These are phyloP conservation scores for Asterophora parasitica DNA, from an alignment of 768 basidiomycete species.

Conservation along the genomic window DNA sequence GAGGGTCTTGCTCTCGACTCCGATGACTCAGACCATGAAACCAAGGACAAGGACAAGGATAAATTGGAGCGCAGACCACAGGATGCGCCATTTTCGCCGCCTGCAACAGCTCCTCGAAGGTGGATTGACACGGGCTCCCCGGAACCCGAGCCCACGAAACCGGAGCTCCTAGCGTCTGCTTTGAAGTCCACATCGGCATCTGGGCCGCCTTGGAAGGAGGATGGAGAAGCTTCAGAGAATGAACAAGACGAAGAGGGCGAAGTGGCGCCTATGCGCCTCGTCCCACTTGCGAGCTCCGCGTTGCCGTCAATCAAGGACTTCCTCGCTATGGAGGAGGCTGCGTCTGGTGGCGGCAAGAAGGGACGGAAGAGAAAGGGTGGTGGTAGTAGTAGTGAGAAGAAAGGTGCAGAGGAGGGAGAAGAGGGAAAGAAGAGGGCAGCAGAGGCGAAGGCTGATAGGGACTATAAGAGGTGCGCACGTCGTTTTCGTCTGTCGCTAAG, in stretches of 20 bases:
- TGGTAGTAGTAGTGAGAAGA: conserved; percentile 39
- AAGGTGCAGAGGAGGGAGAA: conserved; percentile 31
- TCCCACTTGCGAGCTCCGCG: conserved; percentile 73
- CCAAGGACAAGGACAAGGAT: background rate
- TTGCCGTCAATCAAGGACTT: conserved; percentile 82
- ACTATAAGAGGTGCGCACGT: conserved; percentile 51
- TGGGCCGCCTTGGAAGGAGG: conserved; percentile 15
- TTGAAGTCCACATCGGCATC: conserved; percentile 10
- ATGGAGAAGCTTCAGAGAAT: background rate
- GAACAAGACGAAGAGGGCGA: conserved; percentile 36
- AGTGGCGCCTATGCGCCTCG: conserved; percentile 51
- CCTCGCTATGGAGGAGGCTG: conserved; percentile 70
- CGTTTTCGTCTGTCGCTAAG: conserved; percentile 4
- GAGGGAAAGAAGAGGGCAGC: conserved; percentile 32
- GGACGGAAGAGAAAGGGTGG: conserved; percentile 54
- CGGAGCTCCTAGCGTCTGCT: conserved; percentile 11
- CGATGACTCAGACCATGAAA: conserved; percentile 48
- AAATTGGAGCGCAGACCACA: background rate
- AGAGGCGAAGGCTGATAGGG: conserved; percentile 48
- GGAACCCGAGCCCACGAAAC: conserved; percentile 25
- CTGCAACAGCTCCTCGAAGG: conserved; percentile 21
- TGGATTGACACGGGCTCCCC: conserved; percentile 42
- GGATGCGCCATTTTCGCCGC: conserved; percentile 1
- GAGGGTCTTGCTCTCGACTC: conserved; percentile 57
- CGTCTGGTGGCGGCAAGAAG: conserved; percentile 55